A percentile compares a stretch with the other conserved stretches of the same genome.
Conservation (phyloP, 345 rosid genomes). For the Syzygium jambos region DNA sequence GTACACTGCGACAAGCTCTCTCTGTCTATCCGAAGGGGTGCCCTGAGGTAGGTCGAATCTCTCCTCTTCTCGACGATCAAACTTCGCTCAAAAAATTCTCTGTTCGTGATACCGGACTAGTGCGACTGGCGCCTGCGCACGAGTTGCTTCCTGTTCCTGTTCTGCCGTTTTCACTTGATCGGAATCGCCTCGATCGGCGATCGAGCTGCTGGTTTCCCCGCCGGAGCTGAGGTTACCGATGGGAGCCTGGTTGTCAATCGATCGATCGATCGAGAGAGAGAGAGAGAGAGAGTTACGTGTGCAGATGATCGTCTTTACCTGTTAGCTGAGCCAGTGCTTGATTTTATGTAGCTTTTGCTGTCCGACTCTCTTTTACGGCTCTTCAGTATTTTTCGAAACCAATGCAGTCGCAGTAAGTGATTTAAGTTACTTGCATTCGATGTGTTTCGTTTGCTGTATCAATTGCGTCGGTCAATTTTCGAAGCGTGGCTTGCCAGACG, state of each 20-base stretch:
- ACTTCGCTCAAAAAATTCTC: not conserved
- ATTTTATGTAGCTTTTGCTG: not conserved
- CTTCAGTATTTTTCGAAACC: not conserved
- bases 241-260: not conserved
- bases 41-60: conserved; percentile 27
- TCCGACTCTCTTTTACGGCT: not conserved
- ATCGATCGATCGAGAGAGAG: not conserved
- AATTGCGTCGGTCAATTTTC: not conserved
- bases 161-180: not conserved
- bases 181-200: not conserved
- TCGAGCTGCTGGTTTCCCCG: not conserved
- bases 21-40: conserved; percentile 17
- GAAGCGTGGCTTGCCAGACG: not conserved
- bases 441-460: not conserved
- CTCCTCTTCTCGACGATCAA: not conserved
- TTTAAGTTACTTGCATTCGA: not conserved
- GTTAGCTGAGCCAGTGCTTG: not conserved
- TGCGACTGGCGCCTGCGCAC: not conserved
- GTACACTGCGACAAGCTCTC: not conserved
- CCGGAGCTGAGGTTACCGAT: not conserved
- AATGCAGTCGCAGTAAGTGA: not conserved
- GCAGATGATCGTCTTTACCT: not conserved
- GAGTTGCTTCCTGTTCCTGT: not conserved
- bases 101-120: not conserved
- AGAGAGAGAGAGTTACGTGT: not conserved